Evolutionary conservation across 1,139 yeast species (phyloP), one percentile per base, ranked within the genome.

Genomic region (Hansenula sp.): DNA sequence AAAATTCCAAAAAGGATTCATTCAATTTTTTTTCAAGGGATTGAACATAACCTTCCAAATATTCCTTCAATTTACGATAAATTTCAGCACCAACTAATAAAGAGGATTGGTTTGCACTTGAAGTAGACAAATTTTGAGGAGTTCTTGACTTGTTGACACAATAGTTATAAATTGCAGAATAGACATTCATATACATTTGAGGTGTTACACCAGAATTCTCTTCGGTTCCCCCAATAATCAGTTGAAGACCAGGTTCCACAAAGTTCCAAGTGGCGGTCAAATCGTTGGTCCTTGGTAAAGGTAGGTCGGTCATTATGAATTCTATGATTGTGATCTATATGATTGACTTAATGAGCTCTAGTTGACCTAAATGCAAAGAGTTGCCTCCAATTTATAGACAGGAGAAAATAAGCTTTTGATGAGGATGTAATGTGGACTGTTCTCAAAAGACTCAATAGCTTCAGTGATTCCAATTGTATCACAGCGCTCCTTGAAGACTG

Each of bases 131-230:
- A 52, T 67, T 67, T 15, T 67, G 69, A 17, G 72, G 70, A 8
- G 72, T 62, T 47, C 86, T 74, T 29, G 93, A 82, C 54, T 85
- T 85, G 54, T 88, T 84, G 42, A 88, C 93, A 70, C 99, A 93
- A 63, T 88, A 93, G 67, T 91, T 91, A 70, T 91, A 94, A 52
- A 93, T 86, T 4, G 96, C 96, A 1, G 96, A 87, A 62, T 84
- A 84, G n/a, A 69, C 68, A 38, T 68, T 70, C 83, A 85, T 84
- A 60, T 84, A 85, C 83, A 84, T 84, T 49, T 76, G 73, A 18
- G 90, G 79, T 16, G 84, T 81, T 37, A 84, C 76, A 5, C 86
- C 84, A 48, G 81, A 79, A 55, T 74, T 79, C 42, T 79, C 76
- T 34, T 81, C 59, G 3, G 56, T 41, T 12, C 63, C 80, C 3